Base-by-base conservation (phyloP, 768 basidiomycete genomes). In the Mycena olivaceomarginata region DNA sequence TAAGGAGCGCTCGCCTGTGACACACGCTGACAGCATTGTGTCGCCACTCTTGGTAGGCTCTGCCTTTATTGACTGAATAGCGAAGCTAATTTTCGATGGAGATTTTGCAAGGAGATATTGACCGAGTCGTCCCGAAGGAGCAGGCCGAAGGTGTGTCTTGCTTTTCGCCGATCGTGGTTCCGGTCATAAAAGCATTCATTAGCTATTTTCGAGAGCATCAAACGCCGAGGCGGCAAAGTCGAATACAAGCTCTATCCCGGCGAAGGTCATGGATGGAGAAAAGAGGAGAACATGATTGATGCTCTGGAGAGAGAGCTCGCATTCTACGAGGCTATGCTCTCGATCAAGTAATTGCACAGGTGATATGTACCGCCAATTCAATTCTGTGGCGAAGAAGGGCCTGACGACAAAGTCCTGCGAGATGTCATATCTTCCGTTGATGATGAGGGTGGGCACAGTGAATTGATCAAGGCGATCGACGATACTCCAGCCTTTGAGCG, bases 101-200 rank as follows among this genome's bases (percentile, higher is more conserved):
- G 92, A 87, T 92, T 45, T 83, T 92, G 51, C 92, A 93, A 84
- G 92, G 92, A n/a, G 80, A 85, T 1, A 77, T 83, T 1, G 91
- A 92, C 82, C 81, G 71, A 13, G 80, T 81, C 37, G 80, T 81
- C 4, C 80, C 80, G 1, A 80, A 77, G 67, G 80, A 81, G 57
- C 80, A 81, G 56, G 69, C 80, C 2, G 76, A 77, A 57, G 83
- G 77, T 69, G 7, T 13, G 51, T 74, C 10, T 59, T 41, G 12
- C 11, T 69, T 62, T 4, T 18, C 9, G 0, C 10, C 12, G 6
- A 16, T 18, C 9, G 90, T 48, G 91, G 91, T 1, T 91, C 87
- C 1, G 89, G 89, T 0, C 82, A 84, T 7, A 12, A 6, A 25
- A 43, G n/a, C 22, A 90, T 91, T 72, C 86, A 90, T 0, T 25